Evolutionary conservation across 1,284 basidiomycete species (phyloP).

Genomic region (Coniferiporia weirii): DNA sequence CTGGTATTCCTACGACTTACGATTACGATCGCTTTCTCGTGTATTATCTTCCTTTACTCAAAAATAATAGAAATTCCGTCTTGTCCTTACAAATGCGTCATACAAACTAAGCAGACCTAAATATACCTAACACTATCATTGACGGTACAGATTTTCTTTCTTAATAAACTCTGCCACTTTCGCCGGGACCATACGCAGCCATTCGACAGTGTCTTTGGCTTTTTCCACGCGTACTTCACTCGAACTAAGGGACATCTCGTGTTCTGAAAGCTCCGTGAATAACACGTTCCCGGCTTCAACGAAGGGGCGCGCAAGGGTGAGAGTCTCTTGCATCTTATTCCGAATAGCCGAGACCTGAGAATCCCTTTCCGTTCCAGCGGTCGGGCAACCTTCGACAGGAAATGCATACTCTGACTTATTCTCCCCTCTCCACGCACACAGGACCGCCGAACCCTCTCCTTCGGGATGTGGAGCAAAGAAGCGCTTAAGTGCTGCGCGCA

Average conservation of each 20-base stretch:
- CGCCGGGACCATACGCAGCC: slow-evolving; percentile 38
- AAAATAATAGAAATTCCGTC: not conserved
- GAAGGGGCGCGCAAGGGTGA: slow-evolving; percentile 43
- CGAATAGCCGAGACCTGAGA: slow-evolving; percentile 26
- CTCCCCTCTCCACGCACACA: slow-evolving; percentile 51
- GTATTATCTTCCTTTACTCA: not conserved
- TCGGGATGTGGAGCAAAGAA: slow-evolving; percentile 52
- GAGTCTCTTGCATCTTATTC: slow-evolving; percentile 28
- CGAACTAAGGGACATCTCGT: slow-evolving; percentile 63
- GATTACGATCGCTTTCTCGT: not conserved
- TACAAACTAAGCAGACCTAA: not conserved
- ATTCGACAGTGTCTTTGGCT: slow-evolving; percentile 29
- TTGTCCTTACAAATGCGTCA: not conserved
- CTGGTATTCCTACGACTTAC: not conserved
- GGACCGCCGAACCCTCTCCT: slow-evolving; percentile 60
- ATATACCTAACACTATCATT: not conserved
- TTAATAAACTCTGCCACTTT: slow-evolving; percentile 45
- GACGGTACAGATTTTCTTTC: slow-evolving; percentile 45
- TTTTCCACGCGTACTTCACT: slow-evolving; percentile 62
- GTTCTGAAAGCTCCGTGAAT: slow-evolving; percentile 56
- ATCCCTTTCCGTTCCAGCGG: slow-evolving; percentile 21
- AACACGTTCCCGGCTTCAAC: slow-evolving; percentile 45
- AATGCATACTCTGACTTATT: not conserved
- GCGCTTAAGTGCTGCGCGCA: slow-evolving; percentile 49
- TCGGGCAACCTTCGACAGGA: not conserved